These are phyloP conservation scores for Backusella liffmaniae DNA, from an alignment of 192 early-diverging fungal species.

Conservation along the genomic window DNA sequence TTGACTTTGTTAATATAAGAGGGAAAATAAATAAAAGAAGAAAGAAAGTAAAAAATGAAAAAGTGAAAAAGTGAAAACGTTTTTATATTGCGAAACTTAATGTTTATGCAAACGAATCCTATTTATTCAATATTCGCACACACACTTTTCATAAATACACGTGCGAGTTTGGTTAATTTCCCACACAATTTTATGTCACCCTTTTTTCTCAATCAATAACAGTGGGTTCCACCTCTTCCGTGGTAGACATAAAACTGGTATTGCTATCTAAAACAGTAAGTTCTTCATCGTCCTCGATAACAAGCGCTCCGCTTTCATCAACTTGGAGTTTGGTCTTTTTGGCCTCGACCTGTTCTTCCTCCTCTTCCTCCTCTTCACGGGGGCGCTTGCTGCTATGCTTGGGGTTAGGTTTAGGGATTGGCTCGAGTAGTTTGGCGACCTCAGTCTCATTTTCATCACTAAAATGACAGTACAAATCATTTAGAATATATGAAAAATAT, in stretches of 20 bases:
- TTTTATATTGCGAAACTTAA: background rate
- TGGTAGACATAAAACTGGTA: background rate
- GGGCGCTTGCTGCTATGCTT: background rate
- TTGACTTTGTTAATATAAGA: background rate
- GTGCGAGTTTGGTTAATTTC: background rate
- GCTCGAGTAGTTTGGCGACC: background rate
- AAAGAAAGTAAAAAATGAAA: background rate
- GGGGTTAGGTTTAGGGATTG: background rate
- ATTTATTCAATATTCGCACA: slow-evolving; percentile 8
- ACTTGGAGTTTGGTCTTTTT: background rate
- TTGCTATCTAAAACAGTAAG: background rate
- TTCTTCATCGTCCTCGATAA: background rate
- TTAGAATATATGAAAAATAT: background rate
- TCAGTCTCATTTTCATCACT: background rate
- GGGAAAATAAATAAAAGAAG: background rate
- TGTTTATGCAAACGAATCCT: background rate
- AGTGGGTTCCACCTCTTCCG: background rate
- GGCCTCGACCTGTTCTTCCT: background rate
- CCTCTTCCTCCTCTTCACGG: background rate
- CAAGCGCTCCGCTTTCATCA: background rate
- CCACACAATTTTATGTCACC: background rate
- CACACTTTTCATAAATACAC: slow-evolving; percentile 5
- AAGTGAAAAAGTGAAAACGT: background rate
- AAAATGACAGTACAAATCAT: background rate
- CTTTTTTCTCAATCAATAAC: background rate